A percentile compares a stretch with the other conserved stretches of the same genome.
phyloP scores from a whole-genome alignment of 139 green algal genomes.

The Monoraphidium neglectum region DNA sequence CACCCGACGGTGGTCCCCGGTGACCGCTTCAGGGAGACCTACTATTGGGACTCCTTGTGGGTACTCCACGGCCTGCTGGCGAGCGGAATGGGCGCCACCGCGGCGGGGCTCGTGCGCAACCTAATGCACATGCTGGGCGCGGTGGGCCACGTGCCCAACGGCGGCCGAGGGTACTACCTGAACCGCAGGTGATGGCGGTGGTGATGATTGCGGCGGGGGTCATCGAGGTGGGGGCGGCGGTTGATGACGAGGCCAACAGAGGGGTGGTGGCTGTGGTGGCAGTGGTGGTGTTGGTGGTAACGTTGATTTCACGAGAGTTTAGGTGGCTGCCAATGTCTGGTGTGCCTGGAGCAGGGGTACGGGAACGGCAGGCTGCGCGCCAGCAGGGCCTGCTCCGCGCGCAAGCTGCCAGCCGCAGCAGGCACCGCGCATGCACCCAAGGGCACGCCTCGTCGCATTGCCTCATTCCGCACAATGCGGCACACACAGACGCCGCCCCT shows the following conservation, averaged over 20 bases:
- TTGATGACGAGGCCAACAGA: neutral
- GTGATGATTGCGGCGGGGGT: neutral
- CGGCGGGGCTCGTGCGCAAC: constrained; percentile 67
- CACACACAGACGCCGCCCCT: neutral
- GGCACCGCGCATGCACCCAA: too few relatives aligned
- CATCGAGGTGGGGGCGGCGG: neutral
- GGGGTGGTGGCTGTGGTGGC: neutral
- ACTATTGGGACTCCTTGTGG: constrained; percentile 94
- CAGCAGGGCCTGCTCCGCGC: too few relatives aligned
- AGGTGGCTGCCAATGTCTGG: neutral
- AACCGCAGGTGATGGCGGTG: constrained; percentile 69
- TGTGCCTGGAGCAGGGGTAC: neutral
- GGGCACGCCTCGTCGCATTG: neutral
- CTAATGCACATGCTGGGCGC: constrained; percentile 65
- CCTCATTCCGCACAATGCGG: neutral
- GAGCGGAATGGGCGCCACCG: constrained; percentile 64
- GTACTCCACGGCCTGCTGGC: constrained; percentile 81
- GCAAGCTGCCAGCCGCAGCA: too few relatives aligned
- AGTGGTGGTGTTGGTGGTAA: neutral
- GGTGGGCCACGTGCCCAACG: constrained; percentile 91
- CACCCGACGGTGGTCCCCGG: constrained; percentile 79
- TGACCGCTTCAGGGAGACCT: constrained; percentile 84
- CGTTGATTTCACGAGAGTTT: neutral
- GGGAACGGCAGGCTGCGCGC: neutral
- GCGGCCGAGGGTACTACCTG: constrained; percentile 88